Evolutionary conservation across 257 asterid species (phyloP).

Genomic region (Nicotiana tomentosiformis): DNA sequence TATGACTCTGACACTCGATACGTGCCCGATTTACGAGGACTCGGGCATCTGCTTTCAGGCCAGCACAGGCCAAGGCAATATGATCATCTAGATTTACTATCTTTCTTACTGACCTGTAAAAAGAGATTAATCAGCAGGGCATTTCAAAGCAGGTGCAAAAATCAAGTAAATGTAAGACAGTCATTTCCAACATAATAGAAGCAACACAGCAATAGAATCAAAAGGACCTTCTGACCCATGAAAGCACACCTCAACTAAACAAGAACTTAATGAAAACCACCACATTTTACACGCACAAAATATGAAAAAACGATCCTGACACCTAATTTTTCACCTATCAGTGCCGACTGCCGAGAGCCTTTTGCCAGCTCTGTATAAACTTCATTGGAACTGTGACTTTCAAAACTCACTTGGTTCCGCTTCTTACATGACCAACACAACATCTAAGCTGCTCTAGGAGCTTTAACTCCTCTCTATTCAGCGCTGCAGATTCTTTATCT

Average conservation of each 20-base stretch:
- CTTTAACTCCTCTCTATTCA: neutral
- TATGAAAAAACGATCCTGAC: neutral
- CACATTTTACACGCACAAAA: neutral
- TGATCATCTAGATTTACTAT: constrained; percentile 90
- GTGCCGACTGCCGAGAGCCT: neutral
- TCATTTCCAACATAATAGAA: neutral
- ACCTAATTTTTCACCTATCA: neutral
- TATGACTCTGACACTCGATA: constrained; percentile 83
- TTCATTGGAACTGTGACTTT: neutral
- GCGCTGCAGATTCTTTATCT: neutral
- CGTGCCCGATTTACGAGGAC: constrained; percentile 88
- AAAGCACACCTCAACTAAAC: neutral
- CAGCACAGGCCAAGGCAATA: constrained; percentile 98
- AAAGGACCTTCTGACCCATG: neutral
- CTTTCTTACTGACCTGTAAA: constrained; percentile 90
- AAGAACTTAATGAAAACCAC: neutral
- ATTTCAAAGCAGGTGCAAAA: neutral
- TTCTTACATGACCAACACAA: neutral
- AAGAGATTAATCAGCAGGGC: neutral
- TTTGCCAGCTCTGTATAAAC: neutral
- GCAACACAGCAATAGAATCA: neutral
- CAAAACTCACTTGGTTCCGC: neutral
- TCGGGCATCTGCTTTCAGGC: constrained; percentile 97
- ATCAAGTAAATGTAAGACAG: neutral
- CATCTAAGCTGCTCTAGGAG: neutral